Evolutionary conservation across 2,329 filamentous ascomycete genomes (phyloP).

Genomic region (Colletotrichum chlorophyti): DNA sequence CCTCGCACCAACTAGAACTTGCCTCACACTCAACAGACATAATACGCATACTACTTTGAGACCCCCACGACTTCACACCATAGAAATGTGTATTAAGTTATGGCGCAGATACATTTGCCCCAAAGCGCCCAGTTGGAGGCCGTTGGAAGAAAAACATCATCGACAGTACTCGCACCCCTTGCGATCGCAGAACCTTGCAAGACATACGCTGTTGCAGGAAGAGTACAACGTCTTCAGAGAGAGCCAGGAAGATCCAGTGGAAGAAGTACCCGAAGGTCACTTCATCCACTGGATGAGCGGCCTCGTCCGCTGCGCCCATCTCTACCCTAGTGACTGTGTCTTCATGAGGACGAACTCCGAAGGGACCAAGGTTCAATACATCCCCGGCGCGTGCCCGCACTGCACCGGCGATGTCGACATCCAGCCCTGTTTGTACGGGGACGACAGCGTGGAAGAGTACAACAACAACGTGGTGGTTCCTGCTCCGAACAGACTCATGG

Average conservation of each 20-base stretch:
- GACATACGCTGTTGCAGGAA: neutral
- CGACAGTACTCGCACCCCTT: too few relatives aligned
- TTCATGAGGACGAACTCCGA: neutral
- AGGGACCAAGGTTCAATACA: neutral
- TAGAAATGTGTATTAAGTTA: slow-evolving; percentile 13
- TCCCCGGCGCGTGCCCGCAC: neutral
- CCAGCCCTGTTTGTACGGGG: neutral
- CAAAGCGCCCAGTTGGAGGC: slow-evolving; percentile 3
- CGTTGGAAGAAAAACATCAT: neutral
- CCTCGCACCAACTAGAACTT: too few relatives aligned
- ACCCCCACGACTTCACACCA: too few relatives aligned
- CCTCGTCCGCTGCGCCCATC: slow-evolving; percentile 12
- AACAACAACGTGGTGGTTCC: neutral
- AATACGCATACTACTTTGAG: too few relatives aligned
- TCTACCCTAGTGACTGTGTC: neutral
- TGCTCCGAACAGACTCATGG: neutral
- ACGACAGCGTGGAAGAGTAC: neutral
- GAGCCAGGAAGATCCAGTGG: neutral
- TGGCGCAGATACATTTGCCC: slow-evolving; percentile 22
- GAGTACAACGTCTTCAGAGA: slow-evolving; percentile 6
- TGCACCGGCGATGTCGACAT: slow-evolving; percentile 10
- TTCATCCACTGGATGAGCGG: slow-evolving; percentile 15
- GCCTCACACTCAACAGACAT: too few relatives aligned
- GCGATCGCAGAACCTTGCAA: too few relatives aligned
- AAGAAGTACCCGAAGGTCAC: neutral